Evolutionary conservation across 805 yeast genomes (phyloP), one percentile per base, ranked within the genome.

Genomic region (Saturnispora sekii): DNA sequence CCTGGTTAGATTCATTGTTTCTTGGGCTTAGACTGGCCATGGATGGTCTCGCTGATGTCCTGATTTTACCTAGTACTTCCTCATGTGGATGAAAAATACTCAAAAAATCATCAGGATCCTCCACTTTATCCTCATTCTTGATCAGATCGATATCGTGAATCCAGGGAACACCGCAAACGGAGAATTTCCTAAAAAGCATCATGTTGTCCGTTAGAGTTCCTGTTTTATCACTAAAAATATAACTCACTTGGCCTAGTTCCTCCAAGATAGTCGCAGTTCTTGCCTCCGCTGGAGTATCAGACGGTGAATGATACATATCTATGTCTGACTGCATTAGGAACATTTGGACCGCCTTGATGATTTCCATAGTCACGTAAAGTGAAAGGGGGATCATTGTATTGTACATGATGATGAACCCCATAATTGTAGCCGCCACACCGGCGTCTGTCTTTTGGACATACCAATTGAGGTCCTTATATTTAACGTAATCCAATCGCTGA

Each of bases 331-430:
- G 94, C 56, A 93, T 68, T 46, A 88, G 69, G 35, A 81, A 63
- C 61, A 87, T 73, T 61, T 93, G 99, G 67, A 84, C 77, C 7
- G 84, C 84, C 59, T 93, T 93, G 58, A 89, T 88, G 49, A 93
- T 82, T 61, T 94, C 99, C 87, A 90, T 85, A 0, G 97, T 88
- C 16, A 93, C 97, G 59, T 93, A 94, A 28, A 93, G 73, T 0
- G 97, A 90, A 30, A 93, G 68, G 0, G 98, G 98, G 58, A 93
- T 93, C 67, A 93, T 74, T 0, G 98, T 93, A 61, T 93, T 93
- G 67, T 83, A 90, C 97, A 93, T 90, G 68, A 93, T 90, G 51
- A 93, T 82, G 63, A 84, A 94, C 2, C 97, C 88, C 96, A 93
- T 89, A 41, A 93, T 72, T 0, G 95, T 85, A 1, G 96, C 84